Base-by-base conservation (phyloP, 2,329 filamentous ascomycete genomes). In the Fusarium sp. region DNA sequence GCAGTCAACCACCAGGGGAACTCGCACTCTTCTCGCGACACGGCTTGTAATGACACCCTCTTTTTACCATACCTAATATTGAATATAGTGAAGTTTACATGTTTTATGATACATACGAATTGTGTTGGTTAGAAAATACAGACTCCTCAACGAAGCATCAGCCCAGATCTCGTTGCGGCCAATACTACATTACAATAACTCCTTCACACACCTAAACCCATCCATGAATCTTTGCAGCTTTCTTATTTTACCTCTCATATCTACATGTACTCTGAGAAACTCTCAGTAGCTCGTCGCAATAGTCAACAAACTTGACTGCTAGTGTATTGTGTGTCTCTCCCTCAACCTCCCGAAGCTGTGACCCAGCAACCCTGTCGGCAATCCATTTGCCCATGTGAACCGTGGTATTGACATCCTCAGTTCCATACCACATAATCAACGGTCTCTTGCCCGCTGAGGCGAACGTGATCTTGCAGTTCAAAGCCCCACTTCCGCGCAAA, bases 331-430 rank as follows among this genome's bases (percentile, higher is more conserved):
- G 68, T 9, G 60, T 68, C 34, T 66, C 65, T 27, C 68, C 65
- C 20, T 66, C 13, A n/a, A 66, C 62, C 39, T 68, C 65, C 18
- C 20, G 34, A 9, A 68, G 37, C 25, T 59, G 41, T 2, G 71
- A 67, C 9, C 70, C 66, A 5, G 39, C 13, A 25, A 68, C 60
- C 32, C 57, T 68, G 6, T 59, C 54, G 6, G 64, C 54, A 37
- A 73, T 68, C 61, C 58, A 71, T 27, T 50, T 57, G 1, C 70
- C 67, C 70, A 74, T 72, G 25, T 74, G 72, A 23, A 57, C 25
- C 5, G 67, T 54, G 2, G 70, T 56, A 6, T 58, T 68, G 25
- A 64, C 43, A 34, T 73, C 67, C 1, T 66, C 39, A 18, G 41
- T 63, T 8, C 61, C 66, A 25, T 71, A 72, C 39, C 61, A 34